Evolutionary conservation across 495 filamentous ascomycete genomes (phyloP).

Genomic region (Durotheca rogersii): DNA sequence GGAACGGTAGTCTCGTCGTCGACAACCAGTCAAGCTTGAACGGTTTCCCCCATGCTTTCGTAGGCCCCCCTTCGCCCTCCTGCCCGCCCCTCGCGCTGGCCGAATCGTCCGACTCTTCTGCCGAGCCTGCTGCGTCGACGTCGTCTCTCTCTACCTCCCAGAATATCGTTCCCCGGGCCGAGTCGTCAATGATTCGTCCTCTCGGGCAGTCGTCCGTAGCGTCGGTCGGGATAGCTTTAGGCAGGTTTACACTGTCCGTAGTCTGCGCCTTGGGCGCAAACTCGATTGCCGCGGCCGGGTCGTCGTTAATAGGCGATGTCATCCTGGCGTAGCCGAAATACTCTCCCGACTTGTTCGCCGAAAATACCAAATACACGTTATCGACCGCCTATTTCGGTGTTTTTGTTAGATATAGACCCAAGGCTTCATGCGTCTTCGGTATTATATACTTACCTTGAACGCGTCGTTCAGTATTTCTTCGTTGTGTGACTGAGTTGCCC

Average conservation of each 20-base stretch:
- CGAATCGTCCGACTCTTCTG: slow-evolving; percentile 44
- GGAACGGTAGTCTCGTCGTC: slow-evolving; percentile 83
- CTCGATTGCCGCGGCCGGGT: slow-evolving; percentile 66
- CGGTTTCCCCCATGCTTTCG: slow-evolving; percentile 84
- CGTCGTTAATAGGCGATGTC: slow-evolving; percentile 79
- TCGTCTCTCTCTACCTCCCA: slow-evolving; percentile 81
- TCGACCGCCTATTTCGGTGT: slow-evolving; percentile 61
- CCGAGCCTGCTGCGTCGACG: slow-evolving; percentile 36
- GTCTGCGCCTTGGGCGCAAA: slow-evolving; percentile 60
- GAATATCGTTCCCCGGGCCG: slow-evolving; percentile 89
- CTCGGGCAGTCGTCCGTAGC: slow-evolving; percentile 79
- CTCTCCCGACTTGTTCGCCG: slow-evolving; percentile 96
- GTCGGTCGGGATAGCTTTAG: slow-evolving; percentile 73
- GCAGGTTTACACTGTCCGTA: slow-evolving; percentile 61
- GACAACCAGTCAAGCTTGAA: slow-evolving; percentile 94
- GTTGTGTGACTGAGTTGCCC: slow-evolving; percentile 96
- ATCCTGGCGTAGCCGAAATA: slow-evolving; percentile 97
- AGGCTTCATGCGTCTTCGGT: neutral
- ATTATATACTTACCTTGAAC: slow-evolving; percentile 63
- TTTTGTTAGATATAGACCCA: slow-evolving; percentile 7
- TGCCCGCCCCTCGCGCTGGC: slow-evolving; percentile 40
- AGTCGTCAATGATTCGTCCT: slow-evolving; percentile 91
- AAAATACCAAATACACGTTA: slow-evolving; percentile 94
- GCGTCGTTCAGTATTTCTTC: slow-evolving; percentile 81
- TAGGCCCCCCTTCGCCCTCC: slow-evolving; percentile 40